Base-by-base conservation (phyloP, 1,139 yeast genomes). In the Saccharomyces pastorianus region DNA sequence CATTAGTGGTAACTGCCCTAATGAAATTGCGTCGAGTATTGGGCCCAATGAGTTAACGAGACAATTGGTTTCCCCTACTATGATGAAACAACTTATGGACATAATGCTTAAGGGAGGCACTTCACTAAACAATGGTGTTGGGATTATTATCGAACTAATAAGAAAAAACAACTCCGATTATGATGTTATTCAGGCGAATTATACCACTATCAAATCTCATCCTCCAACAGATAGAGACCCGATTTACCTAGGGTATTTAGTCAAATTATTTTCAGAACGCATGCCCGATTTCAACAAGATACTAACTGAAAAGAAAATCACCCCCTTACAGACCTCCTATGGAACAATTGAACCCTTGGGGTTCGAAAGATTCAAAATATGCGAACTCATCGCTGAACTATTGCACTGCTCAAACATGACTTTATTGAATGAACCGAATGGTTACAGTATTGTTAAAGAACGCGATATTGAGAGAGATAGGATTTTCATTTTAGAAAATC, bases 401-500 rank as follows among this genome's bases (percentile, higher is more conserved):
- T 76, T 93, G 54, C 99, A 93, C 72, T 93, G 99, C 67, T 89
- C 97, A 23, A 95, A 93, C 71, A 95, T 95, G 96, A 93, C 93
- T 1, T 74, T 95, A 51, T 76, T 93, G 54, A 93, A 93, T 68
- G 96, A 90, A 65, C 83, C 83, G 53, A 79, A 82, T 56, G 96
- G 96, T 13, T 95, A 82, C 62, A 81, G 77, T 48, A 83, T 89
- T 47, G 95, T 93, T 2, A 71, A 73, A 51, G 89, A 87, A 64
- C 80, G 99, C 54, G 96, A 91, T 64, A 75, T 73, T 14, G 82
- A 85, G 57, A 78, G 97, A 58, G 58, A 57, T 17, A 59, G 64
- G 34, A 59, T 60, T 7, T 42, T 59, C 8, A 53, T 46, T n/a
- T 46, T 42, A 14, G 54, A 49, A 23, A n/a, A 25, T 5, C 11